Evolutionary conservation across 306 rosid genomes (phyloP), one percentile per base, ranked within the genome.

Genomic region (Quercus bicolor): DNA sequence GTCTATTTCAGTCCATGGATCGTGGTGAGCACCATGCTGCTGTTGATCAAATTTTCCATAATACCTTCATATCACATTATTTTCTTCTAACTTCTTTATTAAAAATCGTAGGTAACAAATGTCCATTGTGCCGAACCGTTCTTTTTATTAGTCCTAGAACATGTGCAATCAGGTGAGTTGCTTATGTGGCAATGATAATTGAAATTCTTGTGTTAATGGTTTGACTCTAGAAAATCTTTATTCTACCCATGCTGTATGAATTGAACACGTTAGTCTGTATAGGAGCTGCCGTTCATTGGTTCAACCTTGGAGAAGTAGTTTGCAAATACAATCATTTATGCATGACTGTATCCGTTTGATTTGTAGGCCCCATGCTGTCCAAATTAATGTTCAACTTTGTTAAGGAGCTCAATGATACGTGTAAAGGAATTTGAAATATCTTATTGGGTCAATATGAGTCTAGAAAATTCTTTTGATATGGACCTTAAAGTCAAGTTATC

Each of bases 91-190:
- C 73, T 54, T 28, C 75, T 80, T 62, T 83, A 72, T 78, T 83
- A 75, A 56, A 43, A 84, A 75, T 90, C 76, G 48, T 87, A 96
- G 99, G 98, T 79, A 96, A 96, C 88, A 96, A 90, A 87, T 96
- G 99, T 84, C 99, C 99, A 54, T 82, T 96, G 88, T 96, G 99
- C 91, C 90, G 99, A 84, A 93, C 97, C 21, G 96, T 95, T 84
- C 94, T 96, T 82, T 91, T 96, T 81, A 81, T 96, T 79, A 89
- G 89, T 88, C 93, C 99, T 51, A 90, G 92, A 88, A 84, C 96
- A 1, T 90, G 97, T 87, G 88, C 93, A 18, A 79, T 90, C 86
- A 96, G 99, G 99, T 91, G 74, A 87, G 87, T 80, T 72, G 56
- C 57, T 74, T 77, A 59, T 78, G 56, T 18, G 62, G 81, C 37